Conservation (phyloP, 1,139 yeast genomes). For the Yamadazyma oceani region DNA sequence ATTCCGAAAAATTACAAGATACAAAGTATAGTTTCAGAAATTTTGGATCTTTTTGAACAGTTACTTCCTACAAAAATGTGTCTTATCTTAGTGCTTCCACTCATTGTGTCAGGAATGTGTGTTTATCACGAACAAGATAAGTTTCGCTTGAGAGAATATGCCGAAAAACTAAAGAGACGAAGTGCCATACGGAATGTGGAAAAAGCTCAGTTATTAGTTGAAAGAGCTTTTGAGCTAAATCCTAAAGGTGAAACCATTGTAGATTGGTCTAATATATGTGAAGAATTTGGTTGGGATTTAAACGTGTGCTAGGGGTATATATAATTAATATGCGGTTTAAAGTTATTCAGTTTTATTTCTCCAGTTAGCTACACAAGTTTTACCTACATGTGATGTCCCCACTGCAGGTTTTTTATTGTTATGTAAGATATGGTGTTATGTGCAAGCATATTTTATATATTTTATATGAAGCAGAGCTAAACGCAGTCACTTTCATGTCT, state of each 20-base stretch:
- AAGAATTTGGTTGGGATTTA: conserved; percentile 29
- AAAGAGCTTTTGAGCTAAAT: conserved; percentile 29
- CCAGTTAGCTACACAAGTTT: too few relatives aligned
- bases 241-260: conserved; percentile 22
- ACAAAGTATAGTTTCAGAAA: conserved; percentile 4
- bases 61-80: conserved; percentile 12
- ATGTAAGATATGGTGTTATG: too few relatives aligned
- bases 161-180: conserved; percentile 12
- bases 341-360: too few relatives aligned
- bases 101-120: conserved; percentile 26
- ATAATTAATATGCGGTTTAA: too few relatives aligned
- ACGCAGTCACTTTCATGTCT: too few relatives aligned
- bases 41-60: conserved; percentile 8
- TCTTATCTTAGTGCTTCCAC: conserved; percentile 14
- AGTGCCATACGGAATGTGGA: conserved; percentile 24
- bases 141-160: conserved; percentile 7
- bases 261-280: conserved; percentile 33
- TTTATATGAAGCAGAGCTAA: too few relatives aligned
- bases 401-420: too few relatives aligned
- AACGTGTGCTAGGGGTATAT: conserved; percentile 22
- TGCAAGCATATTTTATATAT: too few relatives aligned
- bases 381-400: too few relatives aligned
- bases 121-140: conserved; percentile 21
- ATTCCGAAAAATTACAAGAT: conserved; percentile 10
- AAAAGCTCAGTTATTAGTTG: conserved; percentile 20